Base-by-base conservation (phyloP, 2,329 filamentous ascomycete genomes). In the Aaosphaeria pasadenensis region DNA sequence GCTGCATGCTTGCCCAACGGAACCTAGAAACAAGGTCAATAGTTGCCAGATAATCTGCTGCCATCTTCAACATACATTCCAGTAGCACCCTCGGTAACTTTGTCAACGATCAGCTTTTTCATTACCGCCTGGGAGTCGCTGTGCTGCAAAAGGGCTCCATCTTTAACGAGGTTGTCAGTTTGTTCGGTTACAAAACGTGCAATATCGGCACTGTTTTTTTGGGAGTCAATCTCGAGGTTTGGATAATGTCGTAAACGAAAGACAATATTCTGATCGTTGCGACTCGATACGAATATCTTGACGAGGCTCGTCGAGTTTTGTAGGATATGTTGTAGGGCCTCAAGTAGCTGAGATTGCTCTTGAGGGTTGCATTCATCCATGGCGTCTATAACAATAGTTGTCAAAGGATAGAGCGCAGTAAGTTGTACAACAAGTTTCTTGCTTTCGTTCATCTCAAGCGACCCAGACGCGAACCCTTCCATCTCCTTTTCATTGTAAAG, bases 341-440 rank as follows among this genome's bases (percentile, higher is more conserved):
- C 45, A 2, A 71, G 48, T 7, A 59, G 43, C 29, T 57, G 43
- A 29, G 49, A 35, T 30, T 65, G 54, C 11, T 43, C 49, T 29
- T 38, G n/a, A 39, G 49, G 38, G 30, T 70, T 53, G 43, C 60
- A 62, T 52, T 71, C 67, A 47, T 71, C 69, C 17, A 72, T 49
- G 13, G 63, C 67, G 47, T 71, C 66, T 33, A 72, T 62, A 4
- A 71, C 36, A 11, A 72, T 67, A 1, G 53, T 67, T 3, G 58
- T 56, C 39, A 45, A 44, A 35, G 50, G 49, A 45, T 59, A 51
- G 7, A 49, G 6, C 13, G 49, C 49, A 13, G 58, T 47, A 28
- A 69, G 48, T 38, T 59, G 44, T 17, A 63, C 13, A 30, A 69
- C 57, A 31, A 58, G 41, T 7, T 43, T 30, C 31, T 17, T 11